Conservation (phyloP, 2,329 filamentous ascomycete genomes). For the Fusarium anthophilum region DNA sequence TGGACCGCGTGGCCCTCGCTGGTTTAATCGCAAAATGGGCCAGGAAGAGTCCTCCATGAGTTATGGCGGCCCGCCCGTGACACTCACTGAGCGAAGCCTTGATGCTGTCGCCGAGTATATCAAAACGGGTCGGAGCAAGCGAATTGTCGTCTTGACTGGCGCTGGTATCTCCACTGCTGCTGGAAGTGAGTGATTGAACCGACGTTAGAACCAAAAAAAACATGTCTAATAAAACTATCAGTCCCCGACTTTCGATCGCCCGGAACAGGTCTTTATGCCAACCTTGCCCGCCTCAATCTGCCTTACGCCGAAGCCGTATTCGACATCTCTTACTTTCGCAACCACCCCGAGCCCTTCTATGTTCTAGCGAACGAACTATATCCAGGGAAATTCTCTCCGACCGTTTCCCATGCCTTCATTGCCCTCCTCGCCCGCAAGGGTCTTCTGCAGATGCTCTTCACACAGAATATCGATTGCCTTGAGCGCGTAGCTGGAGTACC, state of each 20-base stretch:
- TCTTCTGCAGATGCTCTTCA: constrained; percentile 86
- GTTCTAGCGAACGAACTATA: constrained; percentile 91
- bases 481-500: constrained; percentile 89
- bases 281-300: constrained; percentile 84
- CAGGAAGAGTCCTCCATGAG: constrained; percentile 81
- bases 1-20: constrained; percentile 46
- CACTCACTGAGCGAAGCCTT: constrained; percentile 74
- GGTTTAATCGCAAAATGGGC: constrained; percentile 73
- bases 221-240: constrained; percentile 42
- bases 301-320: constrained; percentile 94
- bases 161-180: constrained; percentile 85
- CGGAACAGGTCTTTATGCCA: constrained; percentile 92
- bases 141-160: constrained; percentile 89
- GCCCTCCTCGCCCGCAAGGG: constrained; percentile 81
- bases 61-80: constrained; percentile 70
- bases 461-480: constrained; percentile 97
- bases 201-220: background rate
- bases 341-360: constrained; percentile 91
- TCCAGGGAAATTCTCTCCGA: constrained; percentile 88
- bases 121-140: constrained; percentile 70
- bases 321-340: constrained; percentile 87
- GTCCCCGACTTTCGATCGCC: constrained; percentile 97
- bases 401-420: constrained; percentile 90
- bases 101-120: constrained; percentile 84
- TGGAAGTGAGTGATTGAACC: constrained; percentile 59